Percentiles rank a stretch among this genome's conserved stretches.
phyloP scores from a whole-genome alignment of 768 basidiomycete species.

The Rhodotorula taiwanensis region DNA sequence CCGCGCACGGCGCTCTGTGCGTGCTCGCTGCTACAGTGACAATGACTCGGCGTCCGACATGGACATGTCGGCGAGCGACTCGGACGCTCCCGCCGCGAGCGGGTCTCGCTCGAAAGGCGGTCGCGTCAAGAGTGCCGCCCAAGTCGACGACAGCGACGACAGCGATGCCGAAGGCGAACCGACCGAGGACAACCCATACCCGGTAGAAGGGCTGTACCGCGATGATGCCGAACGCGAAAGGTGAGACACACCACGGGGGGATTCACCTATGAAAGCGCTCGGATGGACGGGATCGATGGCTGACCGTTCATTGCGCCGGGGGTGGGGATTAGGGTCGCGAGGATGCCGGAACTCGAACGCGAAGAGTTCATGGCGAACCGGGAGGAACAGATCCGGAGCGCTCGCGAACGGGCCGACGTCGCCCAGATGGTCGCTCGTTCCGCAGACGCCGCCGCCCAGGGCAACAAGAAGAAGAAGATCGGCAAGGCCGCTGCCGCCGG shows the following conservation, averaged over 20 bases:
- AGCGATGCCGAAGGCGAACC: slow-evolving; percentile 49
- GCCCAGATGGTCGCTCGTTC: slow-evolving; percentile 54
- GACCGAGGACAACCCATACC: slow-evolving; percentile 62
- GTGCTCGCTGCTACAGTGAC: not conserved
- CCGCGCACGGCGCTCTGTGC: too few relatives aligned
- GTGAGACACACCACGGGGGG: slow-evolving; percentile 53
- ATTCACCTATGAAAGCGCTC: not conserved
- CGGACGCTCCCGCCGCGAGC: slow-evolving; percentile 44
- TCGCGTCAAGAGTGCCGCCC: slow-evolving; percentile 14
- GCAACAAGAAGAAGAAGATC: slow-evolving; percentile 62
- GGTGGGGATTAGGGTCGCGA: slow-evolving; percentile 60
- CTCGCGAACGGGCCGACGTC: slow-evolving; percentile 60
- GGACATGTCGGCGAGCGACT: slow-evolving; percentile 55
- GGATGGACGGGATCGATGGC: too few relatives aligned
- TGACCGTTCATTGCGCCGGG: too few relatives aligned
- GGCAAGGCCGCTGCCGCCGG: slow-evolving; percentile 58
- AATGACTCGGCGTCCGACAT: slow-evolving; percentile 32
- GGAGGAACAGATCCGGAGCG: slow-evolving; percentile 65
- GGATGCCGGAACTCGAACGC: slow-evolving; percentile 78
- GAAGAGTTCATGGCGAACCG: slow-evolving; percentile 78
- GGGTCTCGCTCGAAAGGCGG: slow-evolving; percentile 14
- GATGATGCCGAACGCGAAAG: slow-evolving; percentile 73
- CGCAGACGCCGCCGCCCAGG: slow-evolving; percentile 57
- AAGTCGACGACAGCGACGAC: slow-evolving; percentile 47
- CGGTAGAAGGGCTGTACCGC: slow-evolving; percentile 81